Percentiles rank a stretch among this genome's conserved stretches.
phyloP scores from a whole-genome alignment of 768 basidiomycete species.

The Lenzites betulinus region DNA sequence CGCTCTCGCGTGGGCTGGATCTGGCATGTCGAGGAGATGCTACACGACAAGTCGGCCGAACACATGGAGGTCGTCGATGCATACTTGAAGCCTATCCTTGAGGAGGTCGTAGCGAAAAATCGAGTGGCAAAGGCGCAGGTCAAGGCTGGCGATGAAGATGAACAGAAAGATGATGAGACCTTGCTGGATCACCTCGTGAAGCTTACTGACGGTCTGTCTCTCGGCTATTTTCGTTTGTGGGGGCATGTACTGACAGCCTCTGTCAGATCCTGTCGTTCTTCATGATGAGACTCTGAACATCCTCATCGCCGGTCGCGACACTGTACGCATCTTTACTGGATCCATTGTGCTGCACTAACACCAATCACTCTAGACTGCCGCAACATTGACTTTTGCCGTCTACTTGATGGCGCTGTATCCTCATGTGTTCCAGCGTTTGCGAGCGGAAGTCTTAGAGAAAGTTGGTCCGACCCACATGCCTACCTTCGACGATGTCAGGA shows the following conservation, averaged over 20 bases:
- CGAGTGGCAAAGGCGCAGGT: conserved; percentile 7
- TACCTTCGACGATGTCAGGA: conserved; percentile 35
- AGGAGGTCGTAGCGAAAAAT: conserved; percentile 28
- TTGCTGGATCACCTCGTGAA: conserved; percentile 44
- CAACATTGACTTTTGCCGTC: conserved; percentile 35
- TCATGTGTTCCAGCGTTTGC: conserved; percentile 31
- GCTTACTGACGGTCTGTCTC: conserved; percentile 38
- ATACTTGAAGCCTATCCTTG: conserved; percentile 43
- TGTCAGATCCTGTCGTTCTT: conserved; percentile 32
- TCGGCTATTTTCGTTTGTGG: not conserved
- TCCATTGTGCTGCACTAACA: too few relatives aligned
- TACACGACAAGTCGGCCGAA: conserved; percentile 31
- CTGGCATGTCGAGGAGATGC: conserved; percentile 46
- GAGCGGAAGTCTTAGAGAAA: conserved; percentile 36
- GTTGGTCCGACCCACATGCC: conserved; percentile 33
- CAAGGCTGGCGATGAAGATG: conserved; percentile 1
- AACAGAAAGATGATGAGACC: conserved; percentile 37
- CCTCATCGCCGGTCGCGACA: conserved; percentile 38
- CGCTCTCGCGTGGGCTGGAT: conserved; percentile 35
- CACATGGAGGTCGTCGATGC: conserved; percentile 42
- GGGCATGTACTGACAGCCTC: not conserved
- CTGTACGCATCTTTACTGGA: conserved; percentile 20
- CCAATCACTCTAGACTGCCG: conserved; percentile 29
- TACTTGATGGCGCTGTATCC: conserved; percentile 38
- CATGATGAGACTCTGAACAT: conserved; percentile 39